phyloP scores from a whole-genome alignment of 139 green algal genomes.

The Auxenochlorella protothecoides region DNA sequence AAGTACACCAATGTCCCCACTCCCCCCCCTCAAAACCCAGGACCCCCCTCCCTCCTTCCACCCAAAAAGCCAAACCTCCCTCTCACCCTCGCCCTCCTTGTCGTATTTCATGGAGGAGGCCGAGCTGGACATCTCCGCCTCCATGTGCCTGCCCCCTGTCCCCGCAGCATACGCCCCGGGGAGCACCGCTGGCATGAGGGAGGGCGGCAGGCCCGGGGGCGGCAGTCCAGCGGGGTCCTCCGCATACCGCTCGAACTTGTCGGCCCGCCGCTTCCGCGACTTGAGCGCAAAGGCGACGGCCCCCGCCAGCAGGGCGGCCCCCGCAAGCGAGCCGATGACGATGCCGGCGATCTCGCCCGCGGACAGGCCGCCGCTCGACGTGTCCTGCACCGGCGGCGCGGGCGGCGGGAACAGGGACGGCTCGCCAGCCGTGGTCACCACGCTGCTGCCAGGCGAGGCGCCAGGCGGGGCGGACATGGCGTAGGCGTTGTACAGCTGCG shows the following conservation, averaged over 20 bases:
- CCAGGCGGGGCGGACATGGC: not conserved
- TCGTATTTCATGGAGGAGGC: no score
- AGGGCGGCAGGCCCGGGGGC: not conserved
- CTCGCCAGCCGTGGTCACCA: not conserved
- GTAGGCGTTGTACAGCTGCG: constrained; percentile 15
- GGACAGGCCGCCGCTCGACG: constrained; percentile 3
- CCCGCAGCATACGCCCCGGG: no score
- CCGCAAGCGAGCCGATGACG: constrained; percentile 7
- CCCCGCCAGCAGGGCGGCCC: not conserved
- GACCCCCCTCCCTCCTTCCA: no score
- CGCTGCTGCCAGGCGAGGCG: not conserved
- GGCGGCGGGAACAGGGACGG: not conserved
- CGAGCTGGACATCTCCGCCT: no score
- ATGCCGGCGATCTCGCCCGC: constrained; percentile 15
- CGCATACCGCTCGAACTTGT: constrained; percentile 11
- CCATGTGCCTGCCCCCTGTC: no score
- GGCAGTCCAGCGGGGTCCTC: not conserved
- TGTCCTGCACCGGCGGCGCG: not conserved
- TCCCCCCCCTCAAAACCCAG: no score
- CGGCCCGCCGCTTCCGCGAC: no score
- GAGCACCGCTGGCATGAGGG: no score
- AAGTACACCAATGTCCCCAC: no score
- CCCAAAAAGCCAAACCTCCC: no score
- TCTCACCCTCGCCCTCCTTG: no score
- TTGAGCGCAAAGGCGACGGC: not conserved